A percentile compares a stretch with the other conserved stretches of the same genome.
These are phyloP conservation scores for Monocercomonoides exilis DNA, from an alignment of 78 protist genomes.

Conservation along the genomic window DNA sequence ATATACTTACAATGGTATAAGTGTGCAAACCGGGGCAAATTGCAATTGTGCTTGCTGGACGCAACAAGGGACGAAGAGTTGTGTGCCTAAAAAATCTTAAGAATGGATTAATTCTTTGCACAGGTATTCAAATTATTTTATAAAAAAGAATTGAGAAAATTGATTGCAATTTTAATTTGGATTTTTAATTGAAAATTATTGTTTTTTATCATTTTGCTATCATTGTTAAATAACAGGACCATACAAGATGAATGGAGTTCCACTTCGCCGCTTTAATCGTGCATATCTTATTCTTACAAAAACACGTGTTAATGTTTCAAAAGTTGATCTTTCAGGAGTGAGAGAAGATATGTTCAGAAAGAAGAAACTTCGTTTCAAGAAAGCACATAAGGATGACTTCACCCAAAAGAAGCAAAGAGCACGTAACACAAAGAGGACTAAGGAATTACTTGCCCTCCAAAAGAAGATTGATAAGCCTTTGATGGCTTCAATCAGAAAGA, in stretches of 20 bases:
- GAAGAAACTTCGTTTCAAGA: not conserved
- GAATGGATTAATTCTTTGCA: not conserved
- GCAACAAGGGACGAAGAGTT: conserved; percentile 12
- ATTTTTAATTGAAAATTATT: too few relatives aligned
- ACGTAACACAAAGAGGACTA: not conserved
- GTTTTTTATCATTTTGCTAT: too few relatives aligned
- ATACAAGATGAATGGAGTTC: conserved; percentile 35
- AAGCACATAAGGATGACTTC: conserved; percentile 14
- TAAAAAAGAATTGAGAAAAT: too few relatives aligned
- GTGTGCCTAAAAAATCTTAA: conserved; percentile 10
- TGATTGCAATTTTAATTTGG: too few relatives aligned
- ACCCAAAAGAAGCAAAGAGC: not conserved
- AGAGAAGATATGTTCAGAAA: not conserved
- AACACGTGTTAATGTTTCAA: conserved; percentile 6
- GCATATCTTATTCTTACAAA: conserved; percentile 28
- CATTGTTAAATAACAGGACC: conserved; percentile 29
- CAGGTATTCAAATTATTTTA: too few relatives aligned
- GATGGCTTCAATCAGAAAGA: conserved; percentile 1
- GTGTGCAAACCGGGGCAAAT: conserved; percentile 15
- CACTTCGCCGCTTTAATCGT: conserved; percentile 28
- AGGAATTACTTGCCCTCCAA: conserved; percentile 1
- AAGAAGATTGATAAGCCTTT: conserved; percentile 20
- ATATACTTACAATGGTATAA: too few relatives aligned
- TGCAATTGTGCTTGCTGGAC: conserved; percentile 22
- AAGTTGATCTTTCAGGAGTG: not conserved